Evolutionary conservation across 768 basidiomycete species (phyloP), one percentile per base, ranked within the genome.

Genomic region (Tricholoma furcatifolium): DNA sequence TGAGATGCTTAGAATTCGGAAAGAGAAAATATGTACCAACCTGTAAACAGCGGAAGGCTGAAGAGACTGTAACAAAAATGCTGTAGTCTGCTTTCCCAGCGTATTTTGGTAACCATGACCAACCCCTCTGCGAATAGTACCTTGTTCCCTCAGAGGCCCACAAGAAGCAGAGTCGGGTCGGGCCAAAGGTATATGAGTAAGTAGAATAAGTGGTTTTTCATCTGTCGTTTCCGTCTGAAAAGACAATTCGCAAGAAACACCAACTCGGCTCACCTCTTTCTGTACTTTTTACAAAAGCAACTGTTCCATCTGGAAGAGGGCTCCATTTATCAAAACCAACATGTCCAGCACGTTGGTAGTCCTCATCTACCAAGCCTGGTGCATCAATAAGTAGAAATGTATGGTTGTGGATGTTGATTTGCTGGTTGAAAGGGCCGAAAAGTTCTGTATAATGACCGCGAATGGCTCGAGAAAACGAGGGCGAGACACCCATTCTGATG

Each of bases 101-200:
- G 88, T 83, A 51, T 86, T 88, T 67, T 91, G 91, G 63, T 90
- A 93, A 3, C 91, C 91, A 51, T 79, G 79, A 1, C 93, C 91
- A 6, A 86, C 89, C 11, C 88, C 88, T 46, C 85, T 79, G 14
- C 78, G 78, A 59, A 96, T 91, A 7, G 79, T 76, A 0, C 84
- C 85, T 43, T 73, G 74, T 64, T 95, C 92, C 55, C 92, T 78
- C 18, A 84, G 56, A 0, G 88, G 84, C 14, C 94, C 94, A 60
- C 94, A 97, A 0, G 75, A 70, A 6, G 86, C 86, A 4, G 79
- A 78, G 51, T 90, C 88, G 1, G 87, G 79, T 32, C 94, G 78
- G 6, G 82, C 82, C 14, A 97, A 74, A 4, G 94, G 94, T 42
- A 97, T 93, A 65, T 98, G 94, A 47, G 81, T 87, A 51, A 98